Percentiles rank a stretch among this genome's conserved stretches.
These are phyloP conservation scores for Immersiella caudata DNA, from an alignment of 495 filamentous ascomycete species.

Conservation along the genomic window DNA sequence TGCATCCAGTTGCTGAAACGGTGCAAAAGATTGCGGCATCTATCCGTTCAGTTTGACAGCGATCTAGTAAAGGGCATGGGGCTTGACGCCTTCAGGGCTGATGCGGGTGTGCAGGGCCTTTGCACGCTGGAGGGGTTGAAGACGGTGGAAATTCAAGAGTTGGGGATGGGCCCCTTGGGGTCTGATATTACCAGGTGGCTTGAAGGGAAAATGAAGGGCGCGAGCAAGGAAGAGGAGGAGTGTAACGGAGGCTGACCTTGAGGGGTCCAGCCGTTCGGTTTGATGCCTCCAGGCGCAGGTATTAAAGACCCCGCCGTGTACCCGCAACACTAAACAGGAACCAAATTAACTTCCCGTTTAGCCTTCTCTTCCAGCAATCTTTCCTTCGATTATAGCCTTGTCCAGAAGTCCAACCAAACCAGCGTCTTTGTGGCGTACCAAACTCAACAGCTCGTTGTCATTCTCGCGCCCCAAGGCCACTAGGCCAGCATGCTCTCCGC, in stretches of 20 bases:
- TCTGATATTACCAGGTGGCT: neutral
- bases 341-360: too few species aligned
- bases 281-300: too few species aligned
- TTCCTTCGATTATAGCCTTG: neutral
- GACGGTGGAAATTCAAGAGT: neutral
- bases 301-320: too few species aligned
- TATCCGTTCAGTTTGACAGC: neutral
- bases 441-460: neutral
- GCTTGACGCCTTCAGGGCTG: neutral
- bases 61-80: neutral
- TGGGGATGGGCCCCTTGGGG: neutral
- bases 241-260: too few species aligned
- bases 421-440: neutral
- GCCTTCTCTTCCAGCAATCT: too few species aligned
- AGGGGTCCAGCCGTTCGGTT: too few species aligned
- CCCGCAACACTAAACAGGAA: too few species aligned
- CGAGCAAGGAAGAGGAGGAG: neutral
- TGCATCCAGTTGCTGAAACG: neutral
- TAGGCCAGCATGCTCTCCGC: neutral
- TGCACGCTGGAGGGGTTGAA: neutral
- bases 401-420: neutral
- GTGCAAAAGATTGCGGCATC: neutral
- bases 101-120: neutral
- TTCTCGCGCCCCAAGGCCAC: neutral
- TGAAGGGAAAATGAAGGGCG: neutral